Conservation (phyloP, 2,329 filamentous ascomycete genomes). For the Diaporthe sp. region DNA sequence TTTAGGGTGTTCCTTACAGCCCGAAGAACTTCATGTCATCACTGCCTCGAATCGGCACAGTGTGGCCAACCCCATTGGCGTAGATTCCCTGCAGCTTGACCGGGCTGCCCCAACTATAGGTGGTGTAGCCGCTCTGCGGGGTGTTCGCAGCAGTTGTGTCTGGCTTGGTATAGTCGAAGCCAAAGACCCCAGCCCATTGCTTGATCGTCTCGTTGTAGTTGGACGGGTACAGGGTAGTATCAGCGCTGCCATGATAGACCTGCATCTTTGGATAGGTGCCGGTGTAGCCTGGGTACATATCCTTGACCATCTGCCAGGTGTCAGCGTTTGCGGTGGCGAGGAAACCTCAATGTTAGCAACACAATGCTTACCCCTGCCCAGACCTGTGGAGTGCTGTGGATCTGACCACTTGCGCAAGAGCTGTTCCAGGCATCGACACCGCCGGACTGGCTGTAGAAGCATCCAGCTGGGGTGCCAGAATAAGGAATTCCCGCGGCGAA, state of each 20-base stretch:
- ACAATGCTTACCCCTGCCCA: conserved; percentile 53
- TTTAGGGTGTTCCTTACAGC: conserved; percentile 39
- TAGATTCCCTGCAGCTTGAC: conserved; percentile 52
- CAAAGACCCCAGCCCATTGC: conserved; percentile 62
- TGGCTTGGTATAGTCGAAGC: conserved; percentile 24
- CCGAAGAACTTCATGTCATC: conserved; percentile 53
- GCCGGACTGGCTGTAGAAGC: conserved; percentile 57
- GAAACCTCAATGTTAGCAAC: neutral
- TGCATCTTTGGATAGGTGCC: conserved; percentile 57
- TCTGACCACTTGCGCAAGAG: conserved; percentile 66
- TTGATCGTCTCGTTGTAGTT: conserved; percentile 60
- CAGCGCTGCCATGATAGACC: conserved; percentile 60
- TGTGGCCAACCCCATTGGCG: conserved; percentile 47
- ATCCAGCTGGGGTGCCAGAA: conserved; percentile 67
- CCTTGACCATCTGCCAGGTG: conserved; percentile 49
- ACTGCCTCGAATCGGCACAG: conserved; percentile 45
- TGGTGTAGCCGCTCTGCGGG: conserved; percentile 56
- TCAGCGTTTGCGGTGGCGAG: conserved; percentile 14
- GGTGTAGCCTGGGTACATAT: conserved; percentile 68
- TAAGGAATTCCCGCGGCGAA: conserved; percentile 67
- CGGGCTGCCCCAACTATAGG: conserved; percentile 54
- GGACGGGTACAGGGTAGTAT: conserved; percentile 55
- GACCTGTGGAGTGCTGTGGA: conserved; percentile 55
- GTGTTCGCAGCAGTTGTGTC: conserved; percentile 49
- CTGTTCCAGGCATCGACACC: conserved; percentile 65